A percentile compares a stretch with the other conserved stretches of the same genome.
Evolutionary conservation across 331 rosid species (phyloP).

Genomic region (Pyrus hybrid): DNA sequence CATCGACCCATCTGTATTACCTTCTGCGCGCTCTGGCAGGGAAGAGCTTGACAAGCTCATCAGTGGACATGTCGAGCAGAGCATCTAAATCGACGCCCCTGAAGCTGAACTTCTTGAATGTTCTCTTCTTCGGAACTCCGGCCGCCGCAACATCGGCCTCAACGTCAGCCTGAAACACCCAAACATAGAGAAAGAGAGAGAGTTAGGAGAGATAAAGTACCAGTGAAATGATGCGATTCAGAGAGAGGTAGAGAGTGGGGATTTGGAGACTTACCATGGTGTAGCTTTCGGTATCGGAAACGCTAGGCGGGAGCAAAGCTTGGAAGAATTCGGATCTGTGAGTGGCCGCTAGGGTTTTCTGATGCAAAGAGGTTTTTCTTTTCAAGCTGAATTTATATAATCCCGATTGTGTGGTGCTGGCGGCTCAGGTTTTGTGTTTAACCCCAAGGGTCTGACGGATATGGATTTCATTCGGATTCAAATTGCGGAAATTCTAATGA

Average conservation of each 20-base stretch:
- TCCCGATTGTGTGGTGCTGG: not conserved
- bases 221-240: not conserved
- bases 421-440: not conserved
- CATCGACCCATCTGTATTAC: not conserved
- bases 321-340: not conserved
- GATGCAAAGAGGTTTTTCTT: not conserved
- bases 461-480: no score
- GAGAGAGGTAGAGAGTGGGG: not conserved
- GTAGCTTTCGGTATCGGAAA: slow-evolving; percentile 2
- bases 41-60: slow-evolving; percentile 90
- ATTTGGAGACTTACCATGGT: slow-evolving; percentile 21
- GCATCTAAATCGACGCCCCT: slow-evolving; percentile 88
- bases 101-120: slow-evolving; percentile 93
- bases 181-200: not conserved
- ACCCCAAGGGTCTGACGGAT: no score
- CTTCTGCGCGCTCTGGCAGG: slow-evolving; percentile 89
- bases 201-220: not conserved
- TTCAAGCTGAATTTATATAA: not conserved
- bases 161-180: slow-evolving; percentile 59
- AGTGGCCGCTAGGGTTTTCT: slow-evolving; percentile 36
- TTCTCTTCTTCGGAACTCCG: slow-evolving; percentile 83
- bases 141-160: slow-evolving; percentile 56
- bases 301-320: not conserved
- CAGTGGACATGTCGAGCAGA: slow-evolving; percentile 90
- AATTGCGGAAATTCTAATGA: no score